Evolutionary conservation across 1,284 basidiomycete genomes (phyloP).

Genomic region (Mycosarcoma maydis): DNA sequence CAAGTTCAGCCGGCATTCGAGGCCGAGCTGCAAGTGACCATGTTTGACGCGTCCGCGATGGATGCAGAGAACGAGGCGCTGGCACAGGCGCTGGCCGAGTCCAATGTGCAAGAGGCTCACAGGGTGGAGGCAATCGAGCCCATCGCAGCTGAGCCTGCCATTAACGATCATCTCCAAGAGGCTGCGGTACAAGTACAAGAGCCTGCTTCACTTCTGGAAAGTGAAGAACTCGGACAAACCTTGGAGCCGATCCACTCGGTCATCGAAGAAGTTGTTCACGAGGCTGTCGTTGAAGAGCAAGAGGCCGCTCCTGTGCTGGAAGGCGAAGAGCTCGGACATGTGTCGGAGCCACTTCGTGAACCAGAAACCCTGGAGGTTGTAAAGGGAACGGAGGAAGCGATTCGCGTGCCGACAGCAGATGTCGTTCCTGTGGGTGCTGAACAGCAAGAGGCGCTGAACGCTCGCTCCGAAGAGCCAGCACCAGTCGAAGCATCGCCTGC

Average conservation of each 20-base stretch:
- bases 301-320: background rate
- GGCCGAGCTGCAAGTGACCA: constrained; percentile 37
- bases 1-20: constrained; percentile 16
- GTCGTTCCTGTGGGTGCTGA: background rate
- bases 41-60: constrained; percentile 26
- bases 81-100: constrained; percentile 5
- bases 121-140: background rate
- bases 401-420: too few relatives aligned
- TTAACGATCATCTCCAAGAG: too few relatives aligned
- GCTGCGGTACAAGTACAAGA: too few relatives aligned
- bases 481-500: constrained; percentile 11
- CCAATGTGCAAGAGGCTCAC: constrained; percentile 3
- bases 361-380: background rate
- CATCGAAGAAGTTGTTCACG: background rate
- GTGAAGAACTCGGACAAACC: too few relatives aligned
- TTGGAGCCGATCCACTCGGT: background rate
- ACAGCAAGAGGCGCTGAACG: background rate
- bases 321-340: background rate
- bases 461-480: background rate
- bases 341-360: background rate
- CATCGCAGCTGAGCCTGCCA: background rate
- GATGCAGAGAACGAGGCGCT: constrained; percentile 32
- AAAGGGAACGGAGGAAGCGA: background rate
- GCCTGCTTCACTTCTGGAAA: too few relatives aligned
- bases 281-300: background rate